These are phyloP conservation scores for Ganoderma sp. DNA, from an alignment of 1,284 basidiomycete genomes.

Conservation along the genomic window DNA sequence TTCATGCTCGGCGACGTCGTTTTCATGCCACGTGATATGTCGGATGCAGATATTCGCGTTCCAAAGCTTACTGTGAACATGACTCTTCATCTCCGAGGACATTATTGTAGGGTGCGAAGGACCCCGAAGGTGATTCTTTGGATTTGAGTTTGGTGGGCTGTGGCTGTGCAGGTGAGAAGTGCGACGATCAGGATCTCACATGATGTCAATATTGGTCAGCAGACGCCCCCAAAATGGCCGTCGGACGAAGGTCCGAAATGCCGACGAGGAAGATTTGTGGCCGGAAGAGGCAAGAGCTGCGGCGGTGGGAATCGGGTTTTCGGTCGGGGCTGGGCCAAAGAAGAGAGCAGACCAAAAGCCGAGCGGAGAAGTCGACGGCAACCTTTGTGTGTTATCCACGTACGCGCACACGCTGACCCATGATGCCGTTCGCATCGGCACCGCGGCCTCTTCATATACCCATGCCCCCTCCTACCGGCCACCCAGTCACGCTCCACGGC, in stretches of 20 bases:
- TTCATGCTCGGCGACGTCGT: not conserved
- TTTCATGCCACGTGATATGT: not conserved
- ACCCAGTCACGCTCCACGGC: not conserved
- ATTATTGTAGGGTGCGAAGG: not conserved
- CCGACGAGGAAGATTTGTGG: not conserved
- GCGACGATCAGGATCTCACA: not conserved
- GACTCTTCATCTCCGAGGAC: not conserved
- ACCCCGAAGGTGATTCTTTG: not conserved
- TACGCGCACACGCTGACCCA: constrained; percentile 23
- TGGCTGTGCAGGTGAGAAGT: not conserved
- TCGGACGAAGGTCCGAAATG: not conserved
- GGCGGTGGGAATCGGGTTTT: not conserved
- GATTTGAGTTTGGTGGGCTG: not conserved
- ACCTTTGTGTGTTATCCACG: not conserved
- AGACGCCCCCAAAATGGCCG: not conserved
- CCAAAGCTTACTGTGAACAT: not conserved
- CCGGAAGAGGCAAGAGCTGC: not conserved
- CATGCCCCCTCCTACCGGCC: not conserved
- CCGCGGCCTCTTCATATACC: constrained; percentile 17
- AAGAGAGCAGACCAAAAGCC: not conserved
- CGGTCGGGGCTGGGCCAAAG: not conserved
- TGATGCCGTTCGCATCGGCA: constrained; percentile 18
- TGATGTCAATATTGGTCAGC: not conserved
- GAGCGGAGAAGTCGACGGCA: not conserved
- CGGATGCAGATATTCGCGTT: not conserved